Base-by-base conservation (phyloP, 1,284 basidiomycete species). In the Wallemia ichthyophaga region DNA sequence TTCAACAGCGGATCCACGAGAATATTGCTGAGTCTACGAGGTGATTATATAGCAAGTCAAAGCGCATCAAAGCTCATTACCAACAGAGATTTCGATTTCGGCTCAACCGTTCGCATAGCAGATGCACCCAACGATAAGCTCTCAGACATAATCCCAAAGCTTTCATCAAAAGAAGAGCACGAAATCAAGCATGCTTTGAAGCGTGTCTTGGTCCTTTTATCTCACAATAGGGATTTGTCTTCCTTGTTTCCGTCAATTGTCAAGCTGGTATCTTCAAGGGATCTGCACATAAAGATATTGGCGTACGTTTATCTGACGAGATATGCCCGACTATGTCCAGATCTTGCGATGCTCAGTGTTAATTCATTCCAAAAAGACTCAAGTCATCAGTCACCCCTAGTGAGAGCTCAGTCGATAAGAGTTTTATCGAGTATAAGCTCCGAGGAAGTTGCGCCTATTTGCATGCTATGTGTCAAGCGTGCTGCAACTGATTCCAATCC, bases 301-400 rank as follows among this genome's bases (percentile, higher is more conserved):
- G 37, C 37, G 13, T 48, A 48, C n/a, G 37, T 48, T 15, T 48
- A 48, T 48, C 37, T 48, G 13, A 15, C 37, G 37, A 11, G 31
- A 24, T 37, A 27, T 70, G 89, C 92, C 55, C 80, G 84, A 57
- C 79, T 81, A 58, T 87, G 91, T 66, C 91, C 92, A 7, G 94
- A 98, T 70, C 79, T 98, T 59, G 85, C 94, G 0, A 73, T 99
- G 32, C 76, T 99, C 25, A 92, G 89, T 3, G 94, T 99, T 74
- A 99, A 99, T 72, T 94, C 92, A 11, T 96, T 96, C 68, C 94
- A 99, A 71, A 88, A 89, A 69, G 94, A 99, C 71, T 75, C 98
- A 21, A 80, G 82, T 1, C 92, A 98, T 66, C 74, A 81, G 7
- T 94, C 83, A 61, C 92, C 94, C 0, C 78, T 96, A 64, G 91